Evolutionary conservation across 192 early-diverging fungal species (phyloP).

Genomic region (Blastocladiella britannica): DNA sequence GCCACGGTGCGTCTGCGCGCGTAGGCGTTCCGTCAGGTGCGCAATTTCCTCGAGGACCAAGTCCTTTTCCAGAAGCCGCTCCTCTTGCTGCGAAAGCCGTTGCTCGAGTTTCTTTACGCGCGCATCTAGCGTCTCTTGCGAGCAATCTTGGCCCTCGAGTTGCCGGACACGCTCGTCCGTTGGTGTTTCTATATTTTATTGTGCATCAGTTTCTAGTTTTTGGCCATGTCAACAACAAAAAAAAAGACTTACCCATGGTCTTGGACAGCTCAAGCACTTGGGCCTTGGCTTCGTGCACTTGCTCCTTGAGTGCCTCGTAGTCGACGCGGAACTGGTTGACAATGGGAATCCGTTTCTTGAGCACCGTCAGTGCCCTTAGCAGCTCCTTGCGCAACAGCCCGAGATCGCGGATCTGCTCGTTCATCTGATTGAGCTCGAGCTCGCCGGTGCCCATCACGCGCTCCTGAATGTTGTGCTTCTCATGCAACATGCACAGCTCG

Average conservation of each 20-base stretch:
- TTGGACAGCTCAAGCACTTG: not conserved
- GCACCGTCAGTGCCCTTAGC: not conserved
- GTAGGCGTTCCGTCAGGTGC: slow-evolving; percentile 21
- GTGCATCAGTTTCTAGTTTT: no score
- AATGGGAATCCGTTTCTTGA: not conserved
- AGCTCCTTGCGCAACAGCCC: not conserved
- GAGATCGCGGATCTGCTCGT: not conserved
- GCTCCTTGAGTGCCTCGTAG: not conserved
- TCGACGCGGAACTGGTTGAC: not conserved
- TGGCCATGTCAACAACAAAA: not conserved
- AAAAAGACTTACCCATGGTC: not conserved
- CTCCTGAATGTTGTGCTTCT: slow-evolving; percentile 24
- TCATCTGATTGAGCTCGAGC: not conserved
- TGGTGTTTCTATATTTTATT: not conserved
- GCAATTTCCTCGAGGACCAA: slow-evolving; percentile 31
- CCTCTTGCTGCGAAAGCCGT: slow-evolving; percentile 21
- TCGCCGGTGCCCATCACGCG: slow-evolving; percentile 20
- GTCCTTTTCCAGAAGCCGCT: slow-evolving; percentile 34
- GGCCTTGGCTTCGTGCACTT: not conserved
- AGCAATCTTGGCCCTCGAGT: not conserved
- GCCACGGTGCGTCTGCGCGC: slow-evolving; percentile 23
- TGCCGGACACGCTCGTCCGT: not conserved
- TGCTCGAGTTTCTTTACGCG: slow-evolving; percentile 23
- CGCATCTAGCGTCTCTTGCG: slow-evolving; percentile 14
- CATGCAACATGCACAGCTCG: slow-evolving; percentile 36